phyloP scores from a whole-genome alignment of 2,329 filamentous ascomycete genomes.

The Colletotrichum caudatum region DNA sequence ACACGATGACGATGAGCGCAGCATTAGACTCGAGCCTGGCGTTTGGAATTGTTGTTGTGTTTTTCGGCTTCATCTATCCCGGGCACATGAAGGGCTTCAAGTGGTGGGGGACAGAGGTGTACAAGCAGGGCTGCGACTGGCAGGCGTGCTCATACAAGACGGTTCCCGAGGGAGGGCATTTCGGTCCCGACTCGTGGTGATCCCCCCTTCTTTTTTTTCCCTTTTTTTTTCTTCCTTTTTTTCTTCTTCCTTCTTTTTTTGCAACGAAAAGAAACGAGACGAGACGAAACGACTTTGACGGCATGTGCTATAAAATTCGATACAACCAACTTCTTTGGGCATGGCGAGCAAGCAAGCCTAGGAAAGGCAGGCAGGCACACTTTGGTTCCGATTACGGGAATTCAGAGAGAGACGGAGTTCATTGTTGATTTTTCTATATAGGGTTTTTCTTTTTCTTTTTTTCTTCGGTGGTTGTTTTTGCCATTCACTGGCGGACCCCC shows the following conservation, averaged over 20 bases:
- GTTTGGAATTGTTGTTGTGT: constrained; percentile 84
- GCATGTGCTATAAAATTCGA: neutral
- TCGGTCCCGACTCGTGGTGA: constrained; percentile 74
- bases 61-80: constrained; percentile 88
- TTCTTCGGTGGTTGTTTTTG: neutral
- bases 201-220: neutral
- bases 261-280: neutral
- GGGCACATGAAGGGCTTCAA: constrained; percentile 78
- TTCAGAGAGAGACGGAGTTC: neutral
- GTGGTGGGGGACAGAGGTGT: constrained; percentile 92
- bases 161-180: constrained; percentile 72
- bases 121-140: constrained; percentile 89
- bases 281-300: constrained; percentile 15
- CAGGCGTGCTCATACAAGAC: constrained; percentile 78
- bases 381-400: constrained; percentile 7
- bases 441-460: neutral
- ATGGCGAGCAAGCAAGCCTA: constrained; percentile 32
- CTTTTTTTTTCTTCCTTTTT: neutral
- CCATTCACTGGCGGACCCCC: neutral
- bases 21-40: constrained; percentile 86
- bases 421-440: no score
- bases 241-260: no score
- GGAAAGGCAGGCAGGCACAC: constrained; percentile 9
- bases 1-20: constrained; percentile 89
- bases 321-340: neutral